These are phyloP conservation scores for Calonectria crousiana DNA, from an alignment of 2,329 filamentous ascomycete genomes.

Conservation along the genomic window DNA sequence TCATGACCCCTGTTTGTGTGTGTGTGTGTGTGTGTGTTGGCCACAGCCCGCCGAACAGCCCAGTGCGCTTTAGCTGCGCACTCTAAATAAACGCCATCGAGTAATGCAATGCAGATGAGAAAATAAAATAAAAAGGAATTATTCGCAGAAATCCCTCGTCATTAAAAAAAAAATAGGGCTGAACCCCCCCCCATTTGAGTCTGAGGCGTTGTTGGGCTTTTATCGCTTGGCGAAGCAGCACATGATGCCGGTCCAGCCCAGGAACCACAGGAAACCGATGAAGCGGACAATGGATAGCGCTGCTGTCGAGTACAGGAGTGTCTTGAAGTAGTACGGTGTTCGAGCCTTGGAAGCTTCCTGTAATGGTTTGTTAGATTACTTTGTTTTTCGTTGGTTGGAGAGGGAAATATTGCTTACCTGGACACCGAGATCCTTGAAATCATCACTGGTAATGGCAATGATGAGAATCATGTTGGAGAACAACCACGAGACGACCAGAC, in stretches of 20 bases:
- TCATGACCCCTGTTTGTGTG: not conserved
- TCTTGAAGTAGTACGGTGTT: constrained; percentile 39
- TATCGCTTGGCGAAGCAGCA: constrained; percentile 36
- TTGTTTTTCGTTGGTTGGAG: rapidly evolving
- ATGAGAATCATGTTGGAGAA: constrained; percentile 43
- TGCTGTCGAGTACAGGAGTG: constrained; percentile 40
- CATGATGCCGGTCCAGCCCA: constrained; percentile 42
- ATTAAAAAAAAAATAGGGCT: not conserved
- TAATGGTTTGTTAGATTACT: constrained; percentile 11
- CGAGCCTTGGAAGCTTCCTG: constrained; percentile 36
- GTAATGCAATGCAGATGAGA: not conserved
- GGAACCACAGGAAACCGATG: constrained; percentile 41
- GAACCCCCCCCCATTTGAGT: not conserved
- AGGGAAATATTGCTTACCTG: constrained; percentile 21
- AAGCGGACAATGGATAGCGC: constrained; percentile 41
- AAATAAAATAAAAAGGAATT: not conserved
- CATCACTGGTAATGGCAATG: constrained; percentile 40
- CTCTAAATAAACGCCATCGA: constrained; percentile 16
- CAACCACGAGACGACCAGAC: constrained; percentile 40
- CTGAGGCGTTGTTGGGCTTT: not conserved
- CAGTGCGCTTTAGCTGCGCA: not conserved
- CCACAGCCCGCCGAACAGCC: constrained; percentile 1
- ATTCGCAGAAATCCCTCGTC: not conserved
- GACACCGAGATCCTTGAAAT: constrained; percentile 38
- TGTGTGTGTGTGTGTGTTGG: not conserved